phyloP scores from a whole-genome alignment of 73 alveolate species.

The Paramecium caudatum region DNA sequence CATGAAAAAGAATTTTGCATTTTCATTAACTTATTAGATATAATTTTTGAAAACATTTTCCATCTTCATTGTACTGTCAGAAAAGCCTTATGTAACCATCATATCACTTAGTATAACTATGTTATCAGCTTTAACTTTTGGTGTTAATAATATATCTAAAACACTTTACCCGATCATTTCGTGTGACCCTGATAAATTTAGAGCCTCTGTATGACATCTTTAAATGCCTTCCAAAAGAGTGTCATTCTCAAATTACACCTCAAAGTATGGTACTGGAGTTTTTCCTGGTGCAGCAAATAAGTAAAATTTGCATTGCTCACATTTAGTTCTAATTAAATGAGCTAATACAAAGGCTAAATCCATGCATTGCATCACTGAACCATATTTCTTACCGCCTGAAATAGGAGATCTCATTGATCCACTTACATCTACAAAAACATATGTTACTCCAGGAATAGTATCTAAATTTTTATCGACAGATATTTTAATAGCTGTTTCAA shows the following conservation, averaged over 20 bases:
- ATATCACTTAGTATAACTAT: constrained; percentile 63
- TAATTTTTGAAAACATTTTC: background rate
- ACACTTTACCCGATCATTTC: constrained; percentile 57
- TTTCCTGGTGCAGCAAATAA: background rate
- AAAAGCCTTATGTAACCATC: constrained; percentile 13
- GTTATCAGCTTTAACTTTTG: constrained; percentile 63
- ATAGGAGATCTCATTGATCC: constrained; percentile 65
- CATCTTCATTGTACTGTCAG: background rate
- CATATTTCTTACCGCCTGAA: constrained; percentile 74
- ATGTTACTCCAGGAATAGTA: background rate
- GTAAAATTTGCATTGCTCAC: constrained; percentile 25
- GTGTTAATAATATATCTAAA: constrained; percentile 5
- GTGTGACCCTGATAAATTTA: constrained; percentile 45
- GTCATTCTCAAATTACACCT: constrained; percentile 24
- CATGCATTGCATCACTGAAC: background rate
- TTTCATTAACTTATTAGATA: constrained; percentile 26
- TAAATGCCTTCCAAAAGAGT: background rate
- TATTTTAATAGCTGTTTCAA: constrained; percentile 68
- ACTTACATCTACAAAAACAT: background rate
- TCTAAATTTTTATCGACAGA: constrained; percentile 69
- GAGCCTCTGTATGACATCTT: background rate
- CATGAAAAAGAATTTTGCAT: constrained; percentile 34
- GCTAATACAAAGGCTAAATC: constrained; percentile 18
- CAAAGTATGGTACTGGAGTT: background rate
- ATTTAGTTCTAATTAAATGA: constrained; percentile 22